Evolutionary conservation across 192 early-diverging fungal genomes (phyloP), one percentile per base, ranked within the genome.

Genomic region (Backusella australiensis): DNA sequence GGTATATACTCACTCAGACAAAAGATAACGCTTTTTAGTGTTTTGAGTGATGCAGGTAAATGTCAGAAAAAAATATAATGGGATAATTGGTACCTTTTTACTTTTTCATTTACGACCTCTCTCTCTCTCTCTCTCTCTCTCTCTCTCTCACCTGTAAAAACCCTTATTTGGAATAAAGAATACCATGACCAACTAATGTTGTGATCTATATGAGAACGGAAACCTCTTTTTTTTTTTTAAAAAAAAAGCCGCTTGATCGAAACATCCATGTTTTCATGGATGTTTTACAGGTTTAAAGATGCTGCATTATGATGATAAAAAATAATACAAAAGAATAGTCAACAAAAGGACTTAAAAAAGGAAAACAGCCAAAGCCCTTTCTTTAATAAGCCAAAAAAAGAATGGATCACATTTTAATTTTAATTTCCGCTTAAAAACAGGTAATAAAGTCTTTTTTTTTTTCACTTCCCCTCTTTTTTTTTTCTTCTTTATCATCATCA

Each of bases 321-420:
- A 49, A 32, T 2, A 32, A 32, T 7, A n/a, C 46, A 49, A 6
- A 3, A 6, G 6, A 15, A n/a, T 49, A 39, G 38, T 17, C 19
- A 49, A n/a, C 46, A n/a, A 49, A 4, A 39, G 38, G 38, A 39
- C 19, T n/a, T 52, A 32, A 32, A 32, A 32, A 32, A 32, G 32
- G 32, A 32, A 3, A 8, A 53, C 8, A 39, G 42, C 15, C 56
- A 59, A 59, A 59, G 56, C 23, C 56, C 56, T 59, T 59, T 59
- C 26, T 19, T 63, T 26, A 29, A 29, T 63, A 26, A 29, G 19
- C 56, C n/a, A 63, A 63, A 63, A 23, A 26, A 29, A 63, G 56
- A 63, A 63, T 63, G 12, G 56, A 63, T 63, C 56, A 63, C 56
- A 63, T 63, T 63, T 63, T 63, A 63, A 14, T 63, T 63, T 63